phyloP scores from a whole-genome alignment of 768 basidiomycete species.

The Pulveroboletus sp. region DNA sequence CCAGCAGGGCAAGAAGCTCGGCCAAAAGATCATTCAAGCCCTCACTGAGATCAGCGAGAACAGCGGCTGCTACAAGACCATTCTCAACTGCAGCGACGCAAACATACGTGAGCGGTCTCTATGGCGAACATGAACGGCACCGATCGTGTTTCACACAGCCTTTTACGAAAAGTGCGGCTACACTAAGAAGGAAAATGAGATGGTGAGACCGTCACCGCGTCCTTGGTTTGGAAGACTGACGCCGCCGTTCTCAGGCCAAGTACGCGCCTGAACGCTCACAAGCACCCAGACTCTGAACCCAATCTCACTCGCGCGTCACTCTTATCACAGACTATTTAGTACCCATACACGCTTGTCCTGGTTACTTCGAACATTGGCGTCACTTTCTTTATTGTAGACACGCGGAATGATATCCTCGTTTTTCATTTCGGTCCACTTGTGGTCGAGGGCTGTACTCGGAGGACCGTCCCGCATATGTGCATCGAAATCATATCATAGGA shows the following conservation, averaged over 20 bases:
- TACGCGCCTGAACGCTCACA: conserved; percentile 45
- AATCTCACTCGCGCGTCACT: not conserved
- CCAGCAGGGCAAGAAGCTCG: conserved; percentile 90
- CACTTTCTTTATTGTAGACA: conserved; percentile 15
- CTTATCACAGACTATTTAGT: not conserved
- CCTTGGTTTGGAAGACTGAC: conserved; percentile 7
- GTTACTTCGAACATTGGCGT: conserved; percentile 9
- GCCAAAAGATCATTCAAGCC: conserved; percentile 80
- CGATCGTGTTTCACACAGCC: conserved; percentile 43
- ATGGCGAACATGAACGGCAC: conserved; percentile 1
- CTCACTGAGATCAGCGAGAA: conserved; percentile 80
- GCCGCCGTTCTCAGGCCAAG: conserved; percentile 42
- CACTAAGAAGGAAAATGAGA: conserved; percentile 87
- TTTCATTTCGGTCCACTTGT: not conserved
- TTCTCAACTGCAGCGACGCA: conserved; percentile 86
- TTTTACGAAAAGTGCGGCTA: conserved; percentile 98
- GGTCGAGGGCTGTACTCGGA: not conserved
- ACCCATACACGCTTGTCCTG: no score
- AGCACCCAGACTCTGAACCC: conserved; percentile 18
- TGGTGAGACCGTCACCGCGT: conserved; percentile 48
- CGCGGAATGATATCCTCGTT: not conserved
- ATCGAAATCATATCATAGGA: conserved; percentile 16
- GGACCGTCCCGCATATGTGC: conserved; percentile 6
- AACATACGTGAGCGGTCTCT: conserved; percentile 76
- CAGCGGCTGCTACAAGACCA: conserved; percentile 91